Conservation (phyloP, 257 asterid genomes). For the Primulina eburnea region DNA sequence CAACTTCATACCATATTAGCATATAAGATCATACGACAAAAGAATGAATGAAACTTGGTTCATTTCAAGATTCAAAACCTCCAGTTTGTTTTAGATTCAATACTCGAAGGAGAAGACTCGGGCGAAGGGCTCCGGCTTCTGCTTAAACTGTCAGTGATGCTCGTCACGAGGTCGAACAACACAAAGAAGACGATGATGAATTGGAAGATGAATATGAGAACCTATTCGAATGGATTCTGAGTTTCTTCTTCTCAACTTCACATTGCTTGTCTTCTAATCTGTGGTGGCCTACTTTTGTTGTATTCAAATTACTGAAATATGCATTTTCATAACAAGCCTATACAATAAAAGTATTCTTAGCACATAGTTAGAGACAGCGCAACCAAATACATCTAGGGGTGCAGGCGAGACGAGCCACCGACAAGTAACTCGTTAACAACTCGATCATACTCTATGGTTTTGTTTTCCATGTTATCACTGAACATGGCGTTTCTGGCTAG, state of each 20-base stretch:
- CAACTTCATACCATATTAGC: conserved; percentile 19
- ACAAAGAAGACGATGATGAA: conserved; percentile 38
- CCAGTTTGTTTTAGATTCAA: conserved; percentile 29
- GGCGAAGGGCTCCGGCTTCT: conserved; percentile 33
- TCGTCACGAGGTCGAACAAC: conserved; percentile 35
- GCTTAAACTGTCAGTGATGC: conserved; percentile 25
- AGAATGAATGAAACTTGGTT: neutral
- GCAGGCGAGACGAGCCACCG: neutral
- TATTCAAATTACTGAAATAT: conserved; percentile 56
- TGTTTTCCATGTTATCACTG: neutral
- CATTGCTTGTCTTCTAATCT: conserved; percentile 50
- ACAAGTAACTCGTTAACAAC: too few relatives aligned
- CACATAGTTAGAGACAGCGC: neutral
- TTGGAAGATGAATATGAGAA: conserved; percentile 34
- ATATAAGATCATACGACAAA: conserved; percentile 23
- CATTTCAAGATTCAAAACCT: neutral
- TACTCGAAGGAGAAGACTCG: conserved; percentile 28
- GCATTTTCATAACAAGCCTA: conserved; percentile 69
- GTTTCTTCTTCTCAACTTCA: conserved; percentile 50
- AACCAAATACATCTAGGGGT: neutral
- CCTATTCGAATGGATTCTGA: conserved; percentile 43
- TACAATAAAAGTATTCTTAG: conserved; percentile 1
- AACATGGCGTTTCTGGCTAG: too few relatives aligned
- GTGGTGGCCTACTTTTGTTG: conserved; percentile 53
- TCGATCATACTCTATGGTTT: neutral